A percentile compares a stretch with the other conserved stretches of the same genome.
Evolutionary conservation across 176 grass and related monocot species (phyloP).

Genomic region (Sorghum bicolor): Sorghum_bicolor_NCBIv3 NC_012871.2:76529501-76530000

Average conservation of each 20-base stretch:
- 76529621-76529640: neutral
- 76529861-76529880: conserved; percentile 44
- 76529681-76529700: neutral
- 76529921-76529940: neutral
- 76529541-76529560: conserved; percentile 1
- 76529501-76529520: conserved; percentile 12
- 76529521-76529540: neutral
- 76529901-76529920: conserved; percentile 5
- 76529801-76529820: no score
- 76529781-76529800: neutral
- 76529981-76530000: conserved; percentile 7
- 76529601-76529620: neutral
- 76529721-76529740: neutral
- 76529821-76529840: conserved; percentile 3
- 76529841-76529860: conserved; percentile 17
- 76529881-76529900: conserved; percentile 37
- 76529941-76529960: conserved; percentile 1
- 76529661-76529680: neutral
- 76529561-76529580: conserved; percentile 30
- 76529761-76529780: neutral
- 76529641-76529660: neutral
- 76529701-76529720: neutral
- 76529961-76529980: neutral
- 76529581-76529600: conserved; percentile 8
- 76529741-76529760: neutral